Conservation (phyloP, 257 asterid genomes). For the Nicotiana paniculata region DNA sequence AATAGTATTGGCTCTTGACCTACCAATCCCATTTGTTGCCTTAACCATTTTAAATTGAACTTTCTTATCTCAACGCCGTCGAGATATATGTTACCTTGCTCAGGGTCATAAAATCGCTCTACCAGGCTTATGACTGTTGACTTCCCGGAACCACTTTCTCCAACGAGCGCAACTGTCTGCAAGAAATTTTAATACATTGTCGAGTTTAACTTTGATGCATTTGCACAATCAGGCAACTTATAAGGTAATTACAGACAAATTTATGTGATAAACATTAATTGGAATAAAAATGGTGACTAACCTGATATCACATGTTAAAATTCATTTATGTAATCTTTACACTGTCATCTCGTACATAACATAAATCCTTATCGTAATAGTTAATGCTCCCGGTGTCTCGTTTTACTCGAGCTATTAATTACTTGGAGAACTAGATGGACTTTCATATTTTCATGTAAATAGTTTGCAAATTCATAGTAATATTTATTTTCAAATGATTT, state of each 20-base stretch:
- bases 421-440: too few relatives aligned
- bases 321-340: too few relatives aligned
- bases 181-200: neutral
- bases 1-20: conserved; percentile 21
- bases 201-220: neutral
- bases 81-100: conserved; percentile 11
- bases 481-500: too few relatives aligned
- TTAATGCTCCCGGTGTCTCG: too few relatives aligned
- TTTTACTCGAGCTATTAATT: too few relatives aligned
- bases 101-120: conserved; percentile 18
- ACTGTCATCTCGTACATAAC: too few relatives aligned
- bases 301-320: neutral
- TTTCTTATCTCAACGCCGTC: conserved; percentile 16
- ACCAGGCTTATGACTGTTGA: conserved; percentile 30
- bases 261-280: neutral
- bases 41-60: conserved; percentile 17
- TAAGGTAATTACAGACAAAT: neutral
- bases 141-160: conserved; percentile 42
- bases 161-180: conserved; percentile 35
- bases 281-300: neutral
- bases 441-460: too few relatives aligned
- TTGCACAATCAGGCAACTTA: neutral
- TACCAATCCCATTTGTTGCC: conserved; percentile 27
- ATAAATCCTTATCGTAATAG: too few relatives aligned
- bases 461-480: too few relatives aligned